Conservation (phyloP, 331 rosid genomes). For the Pyrus hybrid region DNA sequence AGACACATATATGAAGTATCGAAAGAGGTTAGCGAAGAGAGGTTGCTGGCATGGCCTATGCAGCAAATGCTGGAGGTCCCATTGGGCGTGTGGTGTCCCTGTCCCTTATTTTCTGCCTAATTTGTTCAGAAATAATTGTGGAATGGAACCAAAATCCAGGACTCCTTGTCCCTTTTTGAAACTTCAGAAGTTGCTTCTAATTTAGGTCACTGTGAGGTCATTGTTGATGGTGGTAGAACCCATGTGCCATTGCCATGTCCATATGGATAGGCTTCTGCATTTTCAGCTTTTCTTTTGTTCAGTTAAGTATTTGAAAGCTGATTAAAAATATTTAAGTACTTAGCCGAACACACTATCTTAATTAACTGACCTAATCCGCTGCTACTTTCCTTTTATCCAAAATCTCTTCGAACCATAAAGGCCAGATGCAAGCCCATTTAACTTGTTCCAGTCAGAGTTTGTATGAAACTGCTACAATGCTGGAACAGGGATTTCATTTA, state of each 20-base stretch:
- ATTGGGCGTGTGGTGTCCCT: neutral
- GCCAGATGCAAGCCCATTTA: neutral
- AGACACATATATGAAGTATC: neutral
- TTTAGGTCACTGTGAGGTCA: neutral
- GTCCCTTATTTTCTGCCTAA: neutral
- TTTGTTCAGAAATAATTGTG: neutral
- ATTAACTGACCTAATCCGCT: fast-evolving
- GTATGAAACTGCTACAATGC: neutral
- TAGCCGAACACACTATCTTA: neutral
- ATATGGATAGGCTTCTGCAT: neutral
- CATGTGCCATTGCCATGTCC: neutral
- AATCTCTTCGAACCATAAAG: neutral
- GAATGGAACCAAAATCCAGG: neutral
- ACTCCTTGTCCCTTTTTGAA: neutral
- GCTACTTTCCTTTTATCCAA: neutral
- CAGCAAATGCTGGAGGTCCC: neutral
- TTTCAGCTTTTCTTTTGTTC: neutral
- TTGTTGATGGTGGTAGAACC: neutral
- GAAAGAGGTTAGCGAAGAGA: neutral
- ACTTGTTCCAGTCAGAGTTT: neutral
- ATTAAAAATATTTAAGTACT: too few species aligned
- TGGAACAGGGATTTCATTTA: neutral
- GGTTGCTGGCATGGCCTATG: neutral
- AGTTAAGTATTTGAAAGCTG: neutral
- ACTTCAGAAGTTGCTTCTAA: neutral